Conservation (phyloP, 2,329 filamentous ascomycete genomes). For the Phyllosticta citrichinensis region DNA sequence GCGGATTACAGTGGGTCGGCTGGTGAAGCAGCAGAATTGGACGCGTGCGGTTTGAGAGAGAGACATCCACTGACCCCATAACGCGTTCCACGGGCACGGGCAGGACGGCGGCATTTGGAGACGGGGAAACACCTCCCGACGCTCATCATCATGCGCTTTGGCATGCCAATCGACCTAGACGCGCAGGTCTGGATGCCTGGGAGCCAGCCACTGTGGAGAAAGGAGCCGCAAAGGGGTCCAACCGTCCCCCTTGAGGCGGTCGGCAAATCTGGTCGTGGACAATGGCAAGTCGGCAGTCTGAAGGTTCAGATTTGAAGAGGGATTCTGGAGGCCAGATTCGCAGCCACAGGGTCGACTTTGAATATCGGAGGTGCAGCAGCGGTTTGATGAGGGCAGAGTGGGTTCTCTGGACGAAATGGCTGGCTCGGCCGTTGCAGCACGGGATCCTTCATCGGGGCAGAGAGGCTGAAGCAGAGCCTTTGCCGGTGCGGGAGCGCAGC, state of each 20-base stretch:
- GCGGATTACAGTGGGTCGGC: background rate
- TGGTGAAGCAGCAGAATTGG: background rate
- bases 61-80: background rate
- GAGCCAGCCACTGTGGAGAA: background rate
- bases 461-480: background rate
- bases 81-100: background rate
- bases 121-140: slow-evolving; percentile 7
- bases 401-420: background rate
- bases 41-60: background rate
- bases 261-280: background rate
- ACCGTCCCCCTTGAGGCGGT: background rate
- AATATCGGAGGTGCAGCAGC: background rate
- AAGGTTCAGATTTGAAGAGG: background rate
- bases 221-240: background rate
- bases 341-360: background rate
- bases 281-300: background rate
- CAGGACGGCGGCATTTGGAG: background rate
- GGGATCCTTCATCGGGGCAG: background rate
- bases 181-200: background rate
- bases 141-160: slow-evolving; percentile 6
- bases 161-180: background rate
- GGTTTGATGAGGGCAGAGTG: background rate
- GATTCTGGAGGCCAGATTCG: background rate
- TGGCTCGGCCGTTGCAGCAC: background rate
- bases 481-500: background rate